A percentile compares a stretch with the other conserved stretches of the same genome.
These are phyloP conservation scores for Cokeromyces recurvatus DNA, from an alignment of 371 early-diverging fungal species.

Conservation along the genomic window DNA sequence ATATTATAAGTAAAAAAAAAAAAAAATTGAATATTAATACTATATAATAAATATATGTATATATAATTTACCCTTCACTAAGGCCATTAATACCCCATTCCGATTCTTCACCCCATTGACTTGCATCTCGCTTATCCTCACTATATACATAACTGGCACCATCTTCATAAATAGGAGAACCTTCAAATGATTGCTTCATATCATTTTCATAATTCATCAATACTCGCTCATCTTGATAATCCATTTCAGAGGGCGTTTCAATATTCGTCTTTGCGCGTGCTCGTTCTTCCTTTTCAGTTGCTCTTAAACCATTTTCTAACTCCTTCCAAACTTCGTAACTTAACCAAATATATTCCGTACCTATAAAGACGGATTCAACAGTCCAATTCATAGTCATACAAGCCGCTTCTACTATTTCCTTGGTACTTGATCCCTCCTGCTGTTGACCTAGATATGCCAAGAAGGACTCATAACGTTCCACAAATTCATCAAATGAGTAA, in stretches of 20 bases:
- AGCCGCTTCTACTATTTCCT: slow-evolving; percentile 22
- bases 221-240: neutral
- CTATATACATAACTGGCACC: slow-evolving; percentile 22
- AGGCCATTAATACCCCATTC: slow-evolving; percentile 34
- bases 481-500: slow-evolving; percentile 54
- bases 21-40: too few species aligned
- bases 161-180: slow-evolving; percentile 3
- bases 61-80: slow-evolving; percentile 25
- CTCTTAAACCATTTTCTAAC: slow-evolving; percentile 68
- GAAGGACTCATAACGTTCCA: slow-evolving; percentile 41
- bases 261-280: slow-evolving; percentile 24
- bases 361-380: slow-evolving; percentile 25
- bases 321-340: slow-evolving; percentile 65
- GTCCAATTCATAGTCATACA: slow-evolving; percentile 30
- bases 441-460: slow-evolving; percentile 3
- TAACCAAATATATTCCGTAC: slow-evolving; percentile 56
- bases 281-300: slow-evolving; percentile 59
- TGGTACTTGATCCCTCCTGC: neutral
- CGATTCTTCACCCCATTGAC: slow-evolving; percentile 37
- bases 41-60: too few species aligned
- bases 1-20: neutral
- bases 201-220: neutral
- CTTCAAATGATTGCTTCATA: neutral
- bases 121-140: slow-evolving; percentile 28
- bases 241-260: neutral